Conservation (phyloP, 495 filamentous ascomycete species). For the Penicillium cinerascens region DNA sequence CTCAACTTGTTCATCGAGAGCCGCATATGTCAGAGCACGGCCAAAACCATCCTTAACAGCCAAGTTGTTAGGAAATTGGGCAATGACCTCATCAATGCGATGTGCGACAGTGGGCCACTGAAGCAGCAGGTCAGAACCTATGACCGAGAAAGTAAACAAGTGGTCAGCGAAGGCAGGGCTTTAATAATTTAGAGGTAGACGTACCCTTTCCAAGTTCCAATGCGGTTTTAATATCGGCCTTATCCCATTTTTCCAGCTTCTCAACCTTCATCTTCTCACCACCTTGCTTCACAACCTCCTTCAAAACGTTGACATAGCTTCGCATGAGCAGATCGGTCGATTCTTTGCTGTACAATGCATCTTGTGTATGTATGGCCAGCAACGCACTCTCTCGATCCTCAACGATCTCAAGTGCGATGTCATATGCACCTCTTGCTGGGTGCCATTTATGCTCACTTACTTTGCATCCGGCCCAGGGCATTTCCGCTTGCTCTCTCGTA, state of each 20-base stretch:
- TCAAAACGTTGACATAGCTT: conserved; percentile 10
- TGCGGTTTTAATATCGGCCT: too few species aligned
- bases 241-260: too few species aligned
- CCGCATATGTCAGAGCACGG: conserved; percentile 10
- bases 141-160: too few species aligned
- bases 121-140: not conserved
- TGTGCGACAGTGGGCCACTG: conserved; percentile 24
- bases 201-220: too few species aligned
- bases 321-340: conserved; percentile 12
- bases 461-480: conserved; percentile 1
- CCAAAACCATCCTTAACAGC: conserved; percentile 18
- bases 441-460: conserved; percentile 15
- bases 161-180: too few species aligned
- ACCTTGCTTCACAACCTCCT: too few species aligned
- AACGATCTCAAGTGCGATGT: conserved; percentile 24
- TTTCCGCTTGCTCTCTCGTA: not conserved
- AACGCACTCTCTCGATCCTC: not conserved
- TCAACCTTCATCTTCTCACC: too few species aligned
- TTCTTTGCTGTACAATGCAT: conserved; percentile 7
- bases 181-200: too few species aligned
- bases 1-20: too few species aligned
- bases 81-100: conserved; percentile 25
- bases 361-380: conserved; percentile 1
- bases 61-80: not conserved
- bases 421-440: conserved; percentile 26